Percentiles rank a stretch among this genome's conserved stretches.
Evolutionary conservation across 768 basidiomycete species (phyloP).

Genomic region (Mycena amicta): DNA sequence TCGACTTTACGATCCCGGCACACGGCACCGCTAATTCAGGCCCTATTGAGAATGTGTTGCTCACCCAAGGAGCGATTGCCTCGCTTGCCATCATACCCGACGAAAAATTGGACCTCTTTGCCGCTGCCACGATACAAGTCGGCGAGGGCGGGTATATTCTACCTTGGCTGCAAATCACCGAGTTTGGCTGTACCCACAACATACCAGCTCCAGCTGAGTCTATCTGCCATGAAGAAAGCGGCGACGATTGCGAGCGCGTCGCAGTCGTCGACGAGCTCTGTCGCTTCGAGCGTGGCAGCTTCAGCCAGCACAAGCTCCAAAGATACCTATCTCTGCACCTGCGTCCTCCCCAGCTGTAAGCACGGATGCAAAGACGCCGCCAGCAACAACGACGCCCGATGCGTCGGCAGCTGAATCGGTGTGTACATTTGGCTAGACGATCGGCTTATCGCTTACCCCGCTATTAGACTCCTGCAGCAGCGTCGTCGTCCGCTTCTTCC

Average conservation of each 20-base stretch:
- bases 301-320: background rate
- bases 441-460: too few relatives aligned
- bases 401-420: background rate
- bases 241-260: slow-evolving; percentile 24
- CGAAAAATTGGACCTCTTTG: slow-evolving; percentile 54
- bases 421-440: too few relatives aligned
- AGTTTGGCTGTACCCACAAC: slow-evolving; percentile 53
- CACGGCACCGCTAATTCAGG: slow-evolving; percentile 66
- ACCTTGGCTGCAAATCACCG: slow-evolving; percentile 66
- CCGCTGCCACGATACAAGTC: slow-evolving; percentile 49
- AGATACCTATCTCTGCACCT: background rate
- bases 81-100: slow-evolving; percentile 62
- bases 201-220: slow-evolving; percentile 36
- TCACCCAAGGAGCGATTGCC: slow-evolving; percentile 58
- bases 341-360: background rate
- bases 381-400: background rate
- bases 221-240: slow-evolving; percentile 21
- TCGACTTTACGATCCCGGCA: slow-evolving; percentile 60
- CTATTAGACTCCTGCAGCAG: background rate
- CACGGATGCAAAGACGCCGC: background rate
- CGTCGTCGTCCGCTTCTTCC: background rate
- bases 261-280: slow-evolving; percentile 17
- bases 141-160: slow-evolving; percentile 60
- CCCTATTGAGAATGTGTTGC: slow-evolving; percentile 53
- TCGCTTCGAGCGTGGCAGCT: slow-evolving; percentile 4